Percentiles rank a stretch among this genome's conserved stretches.
Conservation (phyloP, 495 filamentous ascomycete genomes). For the Penicillium robsamsonii region DNA sequence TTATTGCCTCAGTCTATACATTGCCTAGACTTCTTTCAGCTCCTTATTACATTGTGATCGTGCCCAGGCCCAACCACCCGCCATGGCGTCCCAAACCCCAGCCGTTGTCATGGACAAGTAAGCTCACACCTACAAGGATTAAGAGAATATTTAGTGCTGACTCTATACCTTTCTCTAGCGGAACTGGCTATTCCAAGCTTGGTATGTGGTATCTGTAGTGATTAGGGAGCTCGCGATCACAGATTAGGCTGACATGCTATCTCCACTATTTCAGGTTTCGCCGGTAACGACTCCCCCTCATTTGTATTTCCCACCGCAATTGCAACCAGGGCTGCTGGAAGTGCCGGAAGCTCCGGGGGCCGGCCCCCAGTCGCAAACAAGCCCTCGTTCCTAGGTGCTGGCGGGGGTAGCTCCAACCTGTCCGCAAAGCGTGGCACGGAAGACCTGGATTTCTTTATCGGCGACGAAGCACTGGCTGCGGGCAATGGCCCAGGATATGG, state of each 20-base stretch:
- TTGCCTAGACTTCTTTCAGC: background rate
- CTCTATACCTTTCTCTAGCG: slow-evolving; percentile 55
- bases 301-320: slow-evolving; percentile 99
- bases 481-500: slow-evolving; percentile 87
- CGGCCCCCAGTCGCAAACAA: slow-evolving; percentile 89
- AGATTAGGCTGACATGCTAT: slow-evolving; percentile 30
- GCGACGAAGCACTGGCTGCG: slow-evolving; percentile 88
- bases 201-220: slow-evolving; percentile 52
- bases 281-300: slow-evolving; percentile 97
- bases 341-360: slow-evolving; percentile 72
- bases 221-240: slow-evolving; percentile 20
- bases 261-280: slow-evolving; percentile 68
- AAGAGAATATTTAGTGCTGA: slow-evolving; percentile 21
- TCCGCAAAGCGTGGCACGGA: slow-evolving; percentile 93
- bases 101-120: slow-evolving; percentile 99
- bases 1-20: slow-evolving; percentile 8
- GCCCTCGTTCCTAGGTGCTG: slow-evolving; percentile 90
- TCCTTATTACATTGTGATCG: background rate
- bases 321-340: slow-evolving; percentile 81
- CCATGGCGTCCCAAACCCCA: slow-evolving; percentile 95
- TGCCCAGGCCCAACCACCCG: slow-evolving; percentile 25
- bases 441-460: slow-evolving; percentile 98
- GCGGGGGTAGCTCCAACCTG: slow-evolving; percentile 75
- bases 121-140: slow-evolving; percentile 35
- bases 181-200: slow-evolving; percentile 97